Evolutionary conservation across 1,284 basidiomycete genomes (phyloP), one percentile per base, ranked within the genome.

Genomic region (Pascua guehoae): DNA sequence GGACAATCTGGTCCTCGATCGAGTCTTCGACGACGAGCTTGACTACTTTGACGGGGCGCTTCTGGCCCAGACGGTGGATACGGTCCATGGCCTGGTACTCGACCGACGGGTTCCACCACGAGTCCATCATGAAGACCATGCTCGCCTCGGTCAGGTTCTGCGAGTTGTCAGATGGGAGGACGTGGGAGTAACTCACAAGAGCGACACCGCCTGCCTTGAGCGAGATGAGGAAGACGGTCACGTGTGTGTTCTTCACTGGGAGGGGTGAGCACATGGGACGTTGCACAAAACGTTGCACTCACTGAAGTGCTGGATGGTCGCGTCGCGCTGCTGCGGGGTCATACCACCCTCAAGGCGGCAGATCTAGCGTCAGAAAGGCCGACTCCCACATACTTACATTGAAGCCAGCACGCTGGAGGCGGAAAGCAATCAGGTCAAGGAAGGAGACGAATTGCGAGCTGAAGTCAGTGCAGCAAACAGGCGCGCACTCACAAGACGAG

Each of bases 141-240:
- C 88, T 91, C 0, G 93, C 93, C 74, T 94, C 93, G 0, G 91
- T 94, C 67, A 97, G 75, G 74, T 97, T 96, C 49, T 94, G 81
- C 3, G 24, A 7, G 24, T 32, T 60, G 58, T 51, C 62, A 61
- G 38, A 32, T 18, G 11, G 38, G 14, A 11, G 1, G 14, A 51
- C 38, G 14, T 39, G 36, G n/a, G 37, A 1, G 8, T 16, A 39
- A 47, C 65, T 54, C 41, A 66, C 66, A 46, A 77, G 54, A 4
- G 94, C 93, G 1, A 96, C 93, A 75, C 95, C 94, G 46, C 95
- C 95, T 0, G 96, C 95, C 77, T 98, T 98, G 70, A 99, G 78
- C 15, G 82, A 84, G 56, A 98, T 92, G 41, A 99, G 83, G 81
- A 99, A 98, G 12, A 99, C 91, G 5, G 93, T 97, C 43, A 97